These are phyloP conservation scores for Pseudovirgaria hyperparasitica DNA, from an alignment of 2,329 filamentous ascomycete genomes.

Conservation along the genomic window DNA sequence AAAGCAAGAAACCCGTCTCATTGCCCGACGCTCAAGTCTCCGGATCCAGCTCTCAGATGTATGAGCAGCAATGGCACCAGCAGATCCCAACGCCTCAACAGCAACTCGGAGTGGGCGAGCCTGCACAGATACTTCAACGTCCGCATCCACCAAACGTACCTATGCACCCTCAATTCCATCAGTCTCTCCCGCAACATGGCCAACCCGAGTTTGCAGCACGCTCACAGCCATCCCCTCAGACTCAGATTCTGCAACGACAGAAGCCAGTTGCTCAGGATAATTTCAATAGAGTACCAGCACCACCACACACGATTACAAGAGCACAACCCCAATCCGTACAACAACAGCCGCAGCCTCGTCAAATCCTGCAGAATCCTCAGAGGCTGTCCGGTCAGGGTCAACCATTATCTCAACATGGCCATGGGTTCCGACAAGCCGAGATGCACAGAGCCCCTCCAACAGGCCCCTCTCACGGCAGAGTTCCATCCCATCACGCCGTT, in stretches of 20 bases:
- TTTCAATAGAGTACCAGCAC: conserved; percentile 9
- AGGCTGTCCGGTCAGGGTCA: conserved; percentile 38
- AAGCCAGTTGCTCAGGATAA: conserved; percentile 9
- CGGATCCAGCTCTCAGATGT: no score
- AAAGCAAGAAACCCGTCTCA: conserved; percentile 42
- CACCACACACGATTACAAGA: conserved; percentile 12
- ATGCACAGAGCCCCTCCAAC: conserved; percentile 10
- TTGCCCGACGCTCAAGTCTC: no score
- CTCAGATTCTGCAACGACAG: conserved; percentile 24
- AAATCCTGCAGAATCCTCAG: conserved; percentile 71
- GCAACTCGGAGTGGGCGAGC: no score
- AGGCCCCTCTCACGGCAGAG: conserved; percentile 24
- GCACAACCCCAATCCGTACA: conserved; percentile 27
- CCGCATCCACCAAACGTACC: no score
- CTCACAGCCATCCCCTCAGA: conserved; percentile 16
- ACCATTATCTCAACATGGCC: conserved; percentile 18
- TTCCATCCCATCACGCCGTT: conserved; percentile 38
- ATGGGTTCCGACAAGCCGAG: conserved; percentile 2
- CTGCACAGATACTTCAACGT: no score
- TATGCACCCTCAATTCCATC: no score
- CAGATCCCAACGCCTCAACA: no score
- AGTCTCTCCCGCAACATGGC: conserved; percentile 12
- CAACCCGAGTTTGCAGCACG: conserved; percentile 7
- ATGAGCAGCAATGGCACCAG: no score
- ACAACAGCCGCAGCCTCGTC: conserved; percentile 41